These are phyloP conservation scores for Ganoderma lucidum DNA, from an alignment of 1,284 basidiomycete species.

Conservation along the genomic window DNA sequence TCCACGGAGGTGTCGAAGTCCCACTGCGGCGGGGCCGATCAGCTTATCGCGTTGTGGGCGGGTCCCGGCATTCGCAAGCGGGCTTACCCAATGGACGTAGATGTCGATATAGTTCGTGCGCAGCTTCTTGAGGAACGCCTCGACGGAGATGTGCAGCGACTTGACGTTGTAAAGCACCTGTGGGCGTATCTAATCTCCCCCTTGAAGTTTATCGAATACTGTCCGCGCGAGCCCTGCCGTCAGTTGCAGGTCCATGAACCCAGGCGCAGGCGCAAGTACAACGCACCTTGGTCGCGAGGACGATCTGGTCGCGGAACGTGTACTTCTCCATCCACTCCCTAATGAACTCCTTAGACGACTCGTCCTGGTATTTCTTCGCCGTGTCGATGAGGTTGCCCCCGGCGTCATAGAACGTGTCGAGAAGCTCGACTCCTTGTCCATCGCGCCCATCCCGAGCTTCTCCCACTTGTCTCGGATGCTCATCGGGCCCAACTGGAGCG, in stretches of 20 bases:
- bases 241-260: not conserved
- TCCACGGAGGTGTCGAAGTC: slow-evolving; percentile 52
- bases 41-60: too few species aligned
- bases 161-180: slow-evolving; percentile 40
- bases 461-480: slow-evolving; percentile 59
- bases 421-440: slow-evolving; percentile 46
- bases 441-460: slow-evolving; percentile 46
- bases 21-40: too few species aligned
- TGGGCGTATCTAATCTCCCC: slow-evolving; percentile 23
- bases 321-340: slow-evolving; percentile 54
- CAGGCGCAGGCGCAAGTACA: not conserved
- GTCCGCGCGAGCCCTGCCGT: not conserved
- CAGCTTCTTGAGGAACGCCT: too few species aligned
- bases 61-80: too few species aligned
- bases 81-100: slow-evolving; percentile 41
- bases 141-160: too few species aligned
- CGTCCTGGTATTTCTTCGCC: slow-evolving; percentile 44
- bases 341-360: slow-evolving; percentile 44
- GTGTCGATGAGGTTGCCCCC: slow-evolving; percentile 46
- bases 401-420: too few species aligned
- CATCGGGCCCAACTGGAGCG: slow-evolving; percentile 58
- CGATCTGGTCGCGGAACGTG: slow-evolving; percentile 51
- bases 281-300: slow-evolving; percentile 50
- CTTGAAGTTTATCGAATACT: slow-evolving; percentile 48
- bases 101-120: slow-evolving; percentile 57